Evolutionary conservation across 2,329 filamentous ascomycete genomes (phyloP), one percentile per base, ranked within the genome.

Genomic region (Aspergillus brasiliensis): DNA sequence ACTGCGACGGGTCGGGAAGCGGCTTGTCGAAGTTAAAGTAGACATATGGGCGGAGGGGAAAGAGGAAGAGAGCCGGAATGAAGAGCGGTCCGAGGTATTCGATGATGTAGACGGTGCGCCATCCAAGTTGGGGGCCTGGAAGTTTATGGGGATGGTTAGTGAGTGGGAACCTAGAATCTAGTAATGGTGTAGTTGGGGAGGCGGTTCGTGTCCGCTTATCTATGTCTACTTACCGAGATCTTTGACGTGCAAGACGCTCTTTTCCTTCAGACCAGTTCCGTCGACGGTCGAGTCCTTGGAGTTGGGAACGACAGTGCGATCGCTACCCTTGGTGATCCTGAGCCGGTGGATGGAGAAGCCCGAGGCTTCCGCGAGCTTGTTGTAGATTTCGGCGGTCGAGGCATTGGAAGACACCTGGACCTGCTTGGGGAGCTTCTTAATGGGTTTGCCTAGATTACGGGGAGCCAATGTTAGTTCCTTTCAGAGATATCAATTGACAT

Each of bases 81-180:
- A 97, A 79, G 70, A 98, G 85, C 5, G 95, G 95, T 3, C 95
- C 95, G 66, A 95, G 80, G 78, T 99, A 99, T 80, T 99, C 95
- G 81, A 97, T 88, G 64, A 97, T 81, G 82, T 94, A 99, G 76
- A 98, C 94, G 62, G 91, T 95, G 65, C 88, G 88, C 95, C 95
- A 99, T 63, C 87, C 87, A 58, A 97, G 89, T 77, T 99, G 95
- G 51, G 88, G 86, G 15, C 95, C 92, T 96, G 65, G 65, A 52
- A 48, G 27, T 25, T 8, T 31, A 10, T 21, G 38, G n/a, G 19
- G 23, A 27, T 38, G 13, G 5, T 5, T 15, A 19, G 46, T 38
- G 42, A 58, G 25, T 8, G 38, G 31, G 8, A n/a, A n/a, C n/a
- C 11, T 13, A 13, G 7, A 25, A 27, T 47, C 17, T 38, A 2